Base-by-base conservation (phyloP, 139 green algal genomes). In the Pedinophyceae sp. region DNA sequence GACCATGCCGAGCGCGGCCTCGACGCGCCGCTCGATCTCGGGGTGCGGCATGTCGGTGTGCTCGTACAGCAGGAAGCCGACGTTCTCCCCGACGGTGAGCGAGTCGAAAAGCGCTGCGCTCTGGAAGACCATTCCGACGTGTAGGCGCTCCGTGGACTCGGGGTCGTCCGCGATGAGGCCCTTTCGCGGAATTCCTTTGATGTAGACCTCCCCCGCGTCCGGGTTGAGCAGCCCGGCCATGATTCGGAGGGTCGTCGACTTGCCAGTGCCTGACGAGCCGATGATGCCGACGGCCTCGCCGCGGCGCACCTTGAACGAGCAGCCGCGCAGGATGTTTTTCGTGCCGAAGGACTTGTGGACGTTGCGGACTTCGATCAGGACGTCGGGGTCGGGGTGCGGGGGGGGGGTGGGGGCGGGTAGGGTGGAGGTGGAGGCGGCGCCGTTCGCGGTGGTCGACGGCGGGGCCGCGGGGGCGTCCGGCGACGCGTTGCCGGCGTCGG, bases 201-300 rank as follows among this genome's bases (percentile, higher is more conserved):
- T 82, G 23, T 78, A 52, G 10, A 96, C 74, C 46, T 93, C 69
- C 2, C 87, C 87, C 43, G 65, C 64, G 67, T 99, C 92, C n/a
- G 91, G 89, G 17, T 70, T 64, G 20, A 99, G 68, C 29, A 99
- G 73, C 2, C 92, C 92, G 1, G 90, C 87, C 58, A 91, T 85
- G 7, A 99, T 72, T 6, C 83, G 73, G 29, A 99, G 65, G 20
- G 93, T 86, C 3, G 92, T 99, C 19, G 80, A 94, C 72, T 99
- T 99, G 7, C 92, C 92, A 3, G 92, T 97, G 38, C 92, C 92
- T 16, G 76, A 92, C 13, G 77, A 78, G 3, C 92, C 92, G 50
- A 99, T 99, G 68, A 99, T 97, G 19, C 92, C 92, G 34, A 99
- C 87, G 0, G 92, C 89, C 51, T 99, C 92, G 7, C 92, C 92